phyloP scores from a whole-genome alignment of 2,329 filamentous ascomycete species.

The Fusarium sp. region DNA sequence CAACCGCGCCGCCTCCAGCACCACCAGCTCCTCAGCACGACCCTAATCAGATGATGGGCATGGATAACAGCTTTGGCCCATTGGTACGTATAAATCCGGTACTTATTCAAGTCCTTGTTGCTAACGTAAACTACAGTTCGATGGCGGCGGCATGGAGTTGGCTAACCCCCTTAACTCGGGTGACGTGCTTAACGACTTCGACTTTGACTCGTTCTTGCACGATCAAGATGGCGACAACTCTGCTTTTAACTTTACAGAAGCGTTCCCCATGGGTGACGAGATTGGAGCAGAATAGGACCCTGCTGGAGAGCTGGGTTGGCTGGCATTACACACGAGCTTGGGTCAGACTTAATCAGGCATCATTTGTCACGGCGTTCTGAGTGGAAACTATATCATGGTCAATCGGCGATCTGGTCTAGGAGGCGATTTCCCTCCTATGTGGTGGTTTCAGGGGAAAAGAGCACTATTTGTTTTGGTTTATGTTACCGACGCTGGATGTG shows the following conservation, averaged over 20 bases:
- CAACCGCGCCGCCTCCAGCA: conserved; percentile 48
- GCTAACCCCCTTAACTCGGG: conserved; percentile 65
- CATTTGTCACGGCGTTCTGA: conserved; percentile 56
- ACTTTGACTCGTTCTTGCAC: conserved; percentile 76
- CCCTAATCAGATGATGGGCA: conserved; percentile 57
- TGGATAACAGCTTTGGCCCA: conserved; percentile 56
- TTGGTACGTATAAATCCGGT: conserved; percentile 56
- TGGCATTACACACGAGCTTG: conserved; percentile 48
- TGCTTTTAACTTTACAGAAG: conserved; percentile 66
- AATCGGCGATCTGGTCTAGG: conserved; percentile 54
- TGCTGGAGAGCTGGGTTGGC: conserved; percentile 43
- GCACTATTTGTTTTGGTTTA: conserved; percentile 43
- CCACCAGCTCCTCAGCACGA: conserved; percentile 36
- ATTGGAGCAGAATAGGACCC: conserved; percentile 67
- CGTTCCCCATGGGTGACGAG: conserved; percentile 67
- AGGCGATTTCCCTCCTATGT: conserved; percentile 47
- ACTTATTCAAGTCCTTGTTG: conserved; percentile 12
- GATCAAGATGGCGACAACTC: conserved; percentile 62
- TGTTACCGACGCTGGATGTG: conserved; percentile 37
- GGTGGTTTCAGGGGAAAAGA: conserved; percentile 53
- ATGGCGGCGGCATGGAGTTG: conserved; percentile 63
- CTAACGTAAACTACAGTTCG: conserved; percentile 51
- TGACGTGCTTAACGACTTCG: conserved; percentile 74
- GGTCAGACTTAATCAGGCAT: conserved; percentile 56
- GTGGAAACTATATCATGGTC: conserved; percentile 57